A percentile compares a stretch with the other conserved stretches of the same genome.
Conservation (phyloP, 2,329 filamentous ascomycete genomes). For the Exophiala viscosa region DNA sequence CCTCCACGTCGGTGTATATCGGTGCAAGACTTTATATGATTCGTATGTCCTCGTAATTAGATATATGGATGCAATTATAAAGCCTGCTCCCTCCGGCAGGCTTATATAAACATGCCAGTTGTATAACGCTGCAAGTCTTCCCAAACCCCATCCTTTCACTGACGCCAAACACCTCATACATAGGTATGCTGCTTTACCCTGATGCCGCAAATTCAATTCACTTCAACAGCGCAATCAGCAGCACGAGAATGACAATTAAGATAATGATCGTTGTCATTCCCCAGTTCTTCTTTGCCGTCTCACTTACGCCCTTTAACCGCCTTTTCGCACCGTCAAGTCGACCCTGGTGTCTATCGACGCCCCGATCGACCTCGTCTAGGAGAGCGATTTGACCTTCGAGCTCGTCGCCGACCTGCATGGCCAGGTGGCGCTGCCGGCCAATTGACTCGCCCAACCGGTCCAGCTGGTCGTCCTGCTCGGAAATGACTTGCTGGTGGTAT, state of each 20-base stretch:
- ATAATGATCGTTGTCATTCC: conserved; percentile 79
- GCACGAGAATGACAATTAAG: conserved; percentile 74
- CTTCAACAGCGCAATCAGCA: conserved; percentile 80
- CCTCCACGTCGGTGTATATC: no score
- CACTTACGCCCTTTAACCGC: conserved; percentile 66
- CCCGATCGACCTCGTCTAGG: conserved; percentile 81
- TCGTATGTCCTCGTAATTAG: no score
- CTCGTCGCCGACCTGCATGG: conserved; percentile 94
- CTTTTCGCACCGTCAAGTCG: conserved; percentile 72
- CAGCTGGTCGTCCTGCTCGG: conserved; percentile 92
- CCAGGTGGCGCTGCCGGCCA: conserved; percentile 81
- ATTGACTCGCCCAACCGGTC: conserved; percentile 83
- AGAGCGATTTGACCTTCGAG: conserved; percentile 84
- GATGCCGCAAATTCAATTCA: conserved; percentile 38
- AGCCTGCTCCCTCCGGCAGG: no score
- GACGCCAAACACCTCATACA: not conserved
- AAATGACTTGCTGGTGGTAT: conserved; percentile 75
- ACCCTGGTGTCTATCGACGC: conserved; percentile 74
- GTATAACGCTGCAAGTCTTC: not conserved
- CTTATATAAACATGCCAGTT: no score
- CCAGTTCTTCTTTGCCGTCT: conserved; percentile 77
- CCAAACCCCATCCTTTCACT: not conserved
- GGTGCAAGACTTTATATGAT: no score
- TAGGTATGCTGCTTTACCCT: not conserved
- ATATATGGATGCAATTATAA: no score